Base-by-base conservation (phyloP, 176 grass and related monocot genomes). In the Zizania latifolia region DNA sequence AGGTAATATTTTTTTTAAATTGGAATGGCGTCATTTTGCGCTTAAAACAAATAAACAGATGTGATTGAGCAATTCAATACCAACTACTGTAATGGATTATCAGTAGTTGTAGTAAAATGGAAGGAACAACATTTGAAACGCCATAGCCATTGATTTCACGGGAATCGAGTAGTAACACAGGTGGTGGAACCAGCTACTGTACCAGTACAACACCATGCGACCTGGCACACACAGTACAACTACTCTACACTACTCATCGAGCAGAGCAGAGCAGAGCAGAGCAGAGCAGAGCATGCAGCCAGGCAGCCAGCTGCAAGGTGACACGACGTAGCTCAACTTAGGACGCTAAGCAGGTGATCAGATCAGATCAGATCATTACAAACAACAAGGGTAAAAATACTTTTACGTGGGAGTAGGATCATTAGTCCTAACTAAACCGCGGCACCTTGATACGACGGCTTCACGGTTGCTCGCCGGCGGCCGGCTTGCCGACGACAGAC, bases 371-470 rank as follows among this genome's bases (percentile, higher is more conserved):
- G 34, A 10, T 73, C 80, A 83, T 79, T 63, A 68, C 75, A 74
- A 15, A 54, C 66, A 46, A 74, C 14, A 28, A 53, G 10, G 41
- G 68, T 30, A 48, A 74, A 83, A 71, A 58, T 30, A 66, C 8
- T 68, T 43, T 55, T 27, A 5, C n/a, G 72, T 72, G n/a, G n/a
- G 7, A 21, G 48, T 7, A 88, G 86, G 86, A 88, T 84, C 86
- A 88, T 88, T 79, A 88, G 86, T 88, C 86, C 86, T 84, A 88
- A 78, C 76, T 88, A 88, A 83, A 29, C 32, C 78, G 48, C 31
- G 78, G 77, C 41, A 6, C 23, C 59, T 75, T 41, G 58, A 71
- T n/a, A 74, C 51, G 68, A 23, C 68, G 26, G 55, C 55, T 34
- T 40, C 50, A 45, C 65, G 37, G 48, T 17, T 3, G 70, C 4